A percentile compares a stretch with the other conserved stretches of the same genome.
Conservation (phyloP, 2,329 filamentous ascomycete genomes). For the Talaromyces sp. region DNA sequence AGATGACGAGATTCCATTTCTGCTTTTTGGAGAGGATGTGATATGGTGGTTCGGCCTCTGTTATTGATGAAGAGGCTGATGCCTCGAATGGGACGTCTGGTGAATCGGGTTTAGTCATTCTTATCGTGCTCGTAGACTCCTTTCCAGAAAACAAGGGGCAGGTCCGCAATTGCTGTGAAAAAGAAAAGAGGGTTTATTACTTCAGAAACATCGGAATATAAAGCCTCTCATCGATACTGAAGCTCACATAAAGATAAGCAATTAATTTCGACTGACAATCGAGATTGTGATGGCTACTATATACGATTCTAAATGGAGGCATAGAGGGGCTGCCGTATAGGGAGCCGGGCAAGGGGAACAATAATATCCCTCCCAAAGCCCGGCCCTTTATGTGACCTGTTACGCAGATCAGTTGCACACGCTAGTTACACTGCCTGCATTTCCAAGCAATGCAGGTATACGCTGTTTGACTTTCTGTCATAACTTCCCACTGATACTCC, state of each 20-base stretch:
- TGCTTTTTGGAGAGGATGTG: constrained; percentile 21
- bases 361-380: not conserved
- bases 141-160: not conserved
- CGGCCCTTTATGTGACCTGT: not conserved
- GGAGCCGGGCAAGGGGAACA: not conserved
- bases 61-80: not conserved
- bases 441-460: not conserved
- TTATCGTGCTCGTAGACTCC: not conserved
- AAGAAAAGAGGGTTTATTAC: not conserved
- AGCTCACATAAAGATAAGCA: not conserved
- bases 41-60: not conserved
- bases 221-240: not conserved
- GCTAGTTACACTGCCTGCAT: not conserved
- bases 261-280: not conserved
- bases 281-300: not conserved
- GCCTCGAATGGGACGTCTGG: not conserved
- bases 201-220: not conserved
- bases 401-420: not conserved
- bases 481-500: not conserved
- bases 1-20: constrained; percentile 38
- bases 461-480: not conserved
- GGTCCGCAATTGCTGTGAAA: not conserved
- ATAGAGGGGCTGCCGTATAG: not conserved
- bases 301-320: not conserved
- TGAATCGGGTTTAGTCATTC: not conserved